phyloP scores from a whole-genome alignment of 192 early-diverging fungal species.

The Entomortierella chlamydospora region DNA sequence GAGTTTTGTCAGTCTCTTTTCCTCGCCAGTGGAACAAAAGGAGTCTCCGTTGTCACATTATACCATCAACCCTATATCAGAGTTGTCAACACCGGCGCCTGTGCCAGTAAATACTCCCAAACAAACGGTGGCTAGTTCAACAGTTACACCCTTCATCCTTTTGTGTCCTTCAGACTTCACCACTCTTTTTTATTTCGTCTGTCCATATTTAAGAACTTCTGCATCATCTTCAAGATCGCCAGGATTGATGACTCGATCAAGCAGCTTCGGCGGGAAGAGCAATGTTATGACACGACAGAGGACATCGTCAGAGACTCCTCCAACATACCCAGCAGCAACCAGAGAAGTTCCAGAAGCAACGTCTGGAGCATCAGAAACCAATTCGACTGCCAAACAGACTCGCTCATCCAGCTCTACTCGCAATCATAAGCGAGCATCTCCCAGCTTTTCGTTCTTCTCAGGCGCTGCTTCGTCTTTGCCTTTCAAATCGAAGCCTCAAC shows the following conservation, averaged over 20 bases:
- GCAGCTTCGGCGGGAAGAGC: conserved; percentile 45
- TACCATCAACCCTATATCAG: conserved; percentile 36
- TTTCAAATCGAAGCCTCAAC: conserved; percentile 42
- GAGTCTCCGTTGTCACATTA: not conserved
- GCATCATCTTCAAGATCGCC: conserved; percentile 9
- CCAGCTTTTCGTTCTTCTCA: conserved; percentile 45
- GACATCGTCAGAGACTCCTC: conserved; percentile 49
- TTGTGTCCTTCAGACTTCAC: conserved; percentile 56
- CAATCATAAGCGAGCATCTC: conserved; percentile 35
- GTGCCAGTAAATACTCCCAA: conserved; percentile 1
- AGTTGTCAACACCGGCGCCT: conserved; percentile 27
- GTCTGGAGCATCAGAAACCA: not conserved
- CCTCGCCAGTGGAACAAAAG: not conserved
- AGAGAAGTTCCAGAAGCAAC: conserved; percentile 1
- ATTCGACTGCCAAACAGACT: not conserved
- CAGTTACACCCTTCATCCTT: conserved; percentile 37
- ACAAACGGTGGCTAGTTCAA: not conserved
- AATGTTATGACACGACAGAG: conserved; percentile 16
- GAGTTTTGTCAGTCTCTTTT: conserved; percentile 19
- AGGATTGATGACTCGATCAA: conserved; percentile 30
- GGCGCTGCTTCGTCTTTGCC: conserved; percentile 24
- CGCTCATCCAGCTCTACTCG: conserved; percentile 14
- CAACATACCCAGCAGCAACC: conserved; percentile 36
- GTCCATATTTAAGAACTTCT: conserved; percentile 32
- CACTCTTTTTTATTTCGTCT: conserved; percentile 51